phyloP scores from a whole-genome alignment of 2,329 filamentous ascomycete genomes.

The Hyphodiscus sp. region DNA sequence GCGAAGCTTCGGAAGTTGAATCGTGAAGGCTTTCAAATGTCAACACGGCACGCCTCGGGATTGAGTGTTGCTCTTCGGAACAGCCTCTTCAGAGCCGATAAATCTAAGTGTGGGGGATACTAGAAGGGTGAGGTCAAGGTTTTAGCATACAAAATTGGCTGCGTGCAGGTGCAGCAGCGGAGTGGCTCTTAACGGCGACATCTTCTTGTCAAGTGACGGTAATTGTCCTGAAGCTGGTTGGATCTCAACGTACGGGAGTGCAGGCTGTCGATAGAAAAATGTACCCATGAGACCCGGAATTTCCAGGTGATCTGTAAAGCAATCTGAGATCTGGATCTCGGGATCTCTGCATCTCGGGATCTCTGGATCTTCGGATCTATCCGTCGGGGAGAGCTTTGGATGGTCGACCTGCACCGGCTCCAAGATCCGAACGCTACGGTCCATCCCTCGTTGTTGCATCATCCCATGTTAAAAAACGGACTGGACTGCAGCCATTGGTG shows the following conservation, averaged over 20 bases:
- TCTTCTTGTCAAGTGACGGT: no score
- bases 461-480: not conserved
- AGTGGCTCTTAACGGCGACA: no score
- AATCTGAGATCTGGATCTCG: not conserved
- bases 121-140: no score
- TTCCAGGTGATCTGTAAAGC: not conserved
- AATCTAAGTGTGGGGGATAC: no score
- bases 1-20: not conserved
- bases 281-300: not conserved
- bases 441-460: not conserved
- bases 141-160: no score
- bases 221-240: no score
- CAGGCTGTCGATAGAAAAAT: not conserved
- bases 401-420: not conserved
- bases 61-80: no score
- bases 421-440: not conserved
- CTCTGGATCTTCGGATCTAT: not conserved
- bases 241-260: no score
- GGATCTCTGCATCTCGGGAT: not conserved
- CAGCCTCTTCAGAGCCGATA: no score
- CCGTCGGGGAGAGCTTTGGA: not conserved
- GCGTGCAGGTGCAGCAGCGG: no score
- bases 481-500: not conserved
- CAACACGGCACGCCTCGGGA: not conserved
- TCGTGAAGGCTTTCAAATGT: not conserved